These are phyloP conservation scores for Moricandia arvensis DNA, from an alignment of 345 rosid genomes.

Conservation along the genomic window DNA sequence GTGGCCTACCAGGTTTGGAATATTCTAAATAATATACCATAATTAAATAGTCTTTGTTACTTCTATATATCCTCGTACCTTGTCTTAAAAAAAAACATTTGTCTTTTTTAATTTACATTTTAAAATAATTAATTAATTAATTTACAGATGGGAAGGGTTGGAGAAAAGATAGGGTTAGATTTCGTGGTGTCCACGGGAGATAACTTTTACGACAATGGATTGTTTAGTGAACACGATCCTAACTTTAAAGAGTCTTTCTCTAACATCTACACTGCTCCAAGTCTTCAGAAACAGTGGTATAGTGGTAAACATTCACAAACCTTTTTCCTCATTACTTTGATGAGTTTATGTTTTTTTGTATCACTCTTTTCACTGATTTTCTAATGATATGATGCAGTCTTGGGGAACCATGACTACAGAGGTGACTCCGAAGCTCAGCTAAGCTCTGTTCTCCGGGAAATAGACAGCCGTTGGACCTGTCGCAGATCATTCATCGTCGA, in stretches of 20 bases:
- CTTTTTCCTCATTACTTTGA: not conserved
- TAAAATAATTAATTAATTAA: not conserved
- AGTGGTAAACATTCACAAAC: slow-evolving; percentile 37
- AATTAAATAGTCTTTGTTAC: not conserved
- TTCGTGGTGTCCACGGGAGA: slow-evolving; percentile 89
- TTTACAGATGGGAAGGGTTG: slow-evolving; percentile 72
- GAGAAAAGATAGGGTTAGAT: slow-evolving; percentile 56
- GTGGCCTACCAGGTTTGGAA: slow-evolving; percentile 68
- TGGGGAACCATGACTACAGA: slow-evolving; percentile 83
- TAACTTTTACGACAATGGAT: slow-evolving; percentile 81
- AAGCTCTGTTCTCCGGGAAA: slow-evolving; percentile 48
- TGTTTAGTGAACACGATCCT: slow-evolving; percentile 46
- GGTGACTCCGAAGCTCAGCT: slow-evolving; percentile 69
- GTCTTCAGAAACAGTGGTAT: slow-evolving; percentile 85
- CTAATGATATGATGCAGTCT: slow-evolving; percentile 37
- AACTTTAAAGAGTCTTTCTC: slow-evolving; percentile 69
- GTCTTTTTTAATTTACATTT: not conserved
- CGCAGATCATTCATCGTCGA: slow-evolving; percentile 61
- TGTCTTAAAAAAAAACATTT: not conserved
- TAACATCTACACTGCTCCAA: slow-evolving; percentile 57
- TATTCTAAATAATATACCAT: slow-evolving; percentile 22
- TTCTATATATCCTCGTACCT: not conserved
- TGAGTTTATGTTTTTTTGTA: not conserved
- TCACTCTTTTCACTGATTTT: not conserved
- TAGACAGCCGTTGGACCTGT: slow-evolving; percentile 76